Evolutionary conservation across 108 stramenopile species (phyloP).

Genomic region (Cyclotella distinguenda): DNA sequence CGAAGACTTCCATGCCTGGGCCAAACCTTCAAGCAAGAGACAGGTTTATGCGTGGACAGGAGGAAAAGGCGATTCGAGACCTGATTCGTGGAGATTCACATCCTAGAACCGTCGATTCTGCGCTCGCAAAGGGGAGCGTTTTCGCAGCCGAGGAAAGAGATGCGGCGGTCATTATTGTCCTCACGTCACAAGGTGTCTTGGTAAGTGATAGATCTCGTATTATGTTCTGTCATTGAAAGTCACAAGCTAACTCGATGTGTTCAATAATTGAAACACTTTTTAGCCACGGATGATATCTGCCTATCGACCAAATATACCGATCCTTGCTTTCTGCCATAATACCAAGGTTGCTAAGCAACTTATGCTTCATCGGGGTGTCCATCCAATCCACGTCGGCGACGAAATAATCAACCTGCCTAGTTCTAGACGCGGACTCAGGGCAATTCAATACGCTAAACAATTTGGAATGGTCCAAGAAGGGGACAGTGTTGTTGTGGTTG

Average conservation of each 20-base stretch:
- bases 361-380: constrained; percentile 77
- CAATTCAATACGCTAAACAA: constrained; percentile 61
- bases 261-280: not conserved
- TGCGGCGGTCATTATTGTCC: constrained; percentile 86
- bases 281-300: constrained; percentile 59
- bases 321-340: constrained; percentile 75
- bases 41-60: constrained; percentile 34
- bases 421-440: constrained; percentile 49
- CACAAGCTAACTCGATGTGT: constrained; percentile 1
- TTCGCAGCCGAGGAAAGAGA: constrained; percentile 85
- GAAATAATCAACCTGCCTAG: constrained; percentile 23
- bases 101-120: constrained; percentile 46
- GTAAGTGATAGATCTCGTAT: too few species aligned
- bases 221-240: too few species aligned
- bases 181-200: constrained; percentile 73
- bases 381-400: constrained; percentile 68
- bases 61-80: constrained; percentile 11
- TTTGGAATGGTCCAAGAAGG: constrained; percentile 71
- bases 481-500: constrained; percentile 66
- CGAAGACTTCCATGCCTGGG: constrained; percentile 32
- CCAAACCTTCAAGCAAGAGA: constrained; percentile 40
- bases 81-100: constrained; percentile 6
- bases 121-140: constrained; percentile 90
- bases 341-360: constrained; percentile 78
- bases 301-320: constrained; percentile 75